Evolutionary conservation across 2,329 filamentous ascomycete species (phyloP), one percentile per base, ranked within the genome.

Genomic region (Paracamarosporium sp.): DNA sequence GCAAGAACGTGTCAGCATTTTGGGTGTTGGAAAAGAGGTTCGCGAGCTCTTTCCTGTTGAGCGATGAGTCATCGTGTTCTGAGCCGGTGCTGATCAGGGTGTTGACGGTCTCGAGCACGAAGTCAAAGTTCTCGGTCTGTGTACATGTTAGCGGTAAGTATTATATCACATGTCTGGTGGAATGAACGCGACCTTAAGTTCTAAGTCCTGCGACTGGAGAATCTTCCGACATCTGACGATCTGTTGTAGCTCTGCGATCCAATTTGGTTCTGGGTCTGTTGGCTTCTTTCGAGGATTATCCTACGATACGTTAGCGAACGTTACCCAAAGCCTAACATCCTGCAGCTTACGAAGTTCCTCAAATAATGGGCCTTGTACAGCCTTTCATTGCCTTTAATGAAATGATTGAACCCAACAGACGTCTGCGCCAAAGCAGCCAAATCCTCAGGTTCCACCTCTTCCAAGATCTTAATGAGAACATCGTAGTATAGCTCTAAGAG

Each of bases 361-460:
- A 88, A 73, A 70, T 91, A 93, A 6, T 90, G 77, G 22, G 84
- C 81, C 57, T 85, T 87, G 72, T 82, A 88, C 12, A 93, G 76
- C 8, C 84, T 77, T 15, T 75, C 71, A 69, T 92, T 90, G 41
- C 79, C 80, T 47, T 77, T 80, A 51, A 90, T 79, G 60, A 86
- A 85, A 31, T 77, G 72, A 57, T 84, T 75, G 45, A 93, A 76
- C 3, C 58, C 68, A 41, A 55, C 61, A 1, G 68, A 74, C 3
- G 72, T 70, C 38, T 63, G 62, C 5, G 72, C 67, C 57, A 72
- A 73, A 30, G 68, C 56, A 4, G 67, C 72, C 13, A 76, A 56
- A 51, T 76, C 73, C 24, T 62, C 62, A 3, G 73, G 68, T 4
- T 74, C 60, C 22, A 75, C 54, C 35, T 73, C 71, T 35, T 73